A percentile compares a stretch with the other conserved stretches of the same genome.
These are phyloP conservation scores for Saccharomycopsis fodiens DNA, from an alignment of 805 yeast genomes.

Conservation along the genomic window DNA sequence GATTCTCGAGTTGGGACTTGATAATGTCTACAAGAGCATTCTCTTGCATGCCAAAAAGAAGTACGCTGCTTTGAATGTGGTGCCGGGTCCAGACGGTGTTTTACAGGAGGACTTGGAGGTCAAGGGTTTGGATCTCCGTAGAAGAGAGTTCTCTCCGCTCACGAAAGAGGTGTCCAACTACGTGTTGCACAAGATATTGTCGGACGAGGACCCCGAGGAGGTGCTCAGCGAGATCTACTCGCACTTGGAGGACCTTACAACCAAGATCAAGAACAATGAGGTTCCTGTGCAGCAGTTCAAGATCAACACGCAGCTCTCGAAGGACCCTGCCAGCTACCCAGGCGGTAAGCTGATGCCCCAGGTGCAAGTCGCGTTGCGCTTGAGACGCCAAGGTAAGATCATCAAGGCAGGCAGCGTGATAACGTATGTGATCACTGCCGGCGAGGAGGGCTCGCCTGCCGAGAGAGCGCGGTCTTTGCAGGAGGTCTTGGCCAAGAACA, in stretches of 20 bases:
- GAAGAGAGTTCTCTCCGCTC: conserved; percentile 92
- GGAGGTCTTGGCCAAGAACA: conserved; percentile 53
- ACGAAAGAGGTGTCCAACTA: conserved; percentile 81
- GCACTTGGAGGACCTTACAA: conserved; percentile 55
- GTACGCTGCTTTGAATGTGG: conserved; percentile 82
- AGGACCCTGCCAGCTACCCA: conserved; percentile 81
- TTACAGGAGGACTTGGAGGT: conserved; percentile 66
- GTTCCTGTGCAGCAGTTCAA: conserved; percentile 61
- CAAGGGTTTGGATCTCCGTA: conserved; percentile 92
- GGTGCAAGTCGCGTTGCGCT: conserved; percentile 82
- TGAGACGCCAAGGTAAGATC: conserved; percentile 76
- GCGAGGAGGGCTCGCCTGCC: conserved; percentile 40
- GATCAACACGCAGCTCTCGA: conserved; percentile 82
- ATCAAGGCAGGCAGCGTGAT: conserved; percentile 86
- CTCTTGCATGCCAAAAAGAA: conserved; percentile 92
- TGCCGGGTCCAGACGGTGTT: conserved; percentile 44
- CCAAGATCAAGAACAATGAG: conserved; percentile 50
- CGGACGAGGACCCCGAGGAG: conserved; percentile 68
- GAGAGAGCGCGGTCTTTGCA: conserved; percentile 79
- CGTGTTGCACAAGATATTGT: conserved; percentile 63
- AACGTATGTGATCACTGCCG: conserved; percentile 69
- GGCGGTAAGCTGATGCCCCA: conserved; percentile 78
- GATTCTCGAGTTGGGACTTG: conserved; percentile 88
- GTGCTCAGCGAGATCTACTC: conserved; percentile 66
- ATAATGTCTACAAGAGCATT: conserved; percentile 80